These are phyloP conservation scores for Gryganskiella cystojenkinii DNA, from an alignment of 192 early-diverging fungal species.

Conservation along the genomic window DNA sequence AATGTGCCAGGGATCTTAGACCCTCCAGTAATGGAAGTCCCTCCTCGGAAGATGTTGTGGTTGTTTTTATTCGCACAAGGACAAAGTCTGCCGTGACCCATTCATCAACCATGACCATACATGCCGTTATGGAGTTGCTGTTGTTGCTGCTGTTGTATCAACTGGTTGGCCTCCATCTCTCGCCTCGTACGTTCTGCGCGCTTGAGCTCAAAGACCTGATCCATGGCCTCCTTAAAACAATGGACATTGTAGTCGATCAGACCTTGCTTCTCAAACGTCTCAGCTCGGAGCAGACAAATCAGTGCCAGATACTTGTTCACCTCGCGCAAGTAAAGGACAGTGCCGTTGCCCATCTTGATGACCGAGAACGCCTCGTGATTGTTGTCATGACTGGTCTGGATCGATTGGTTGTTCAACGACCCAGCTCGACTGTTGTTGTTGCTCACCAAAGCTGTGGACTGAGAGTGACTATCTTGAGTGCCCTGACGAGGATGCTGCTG, in stretches of 20 bases:
- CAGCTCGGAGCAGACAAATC: constrained; percentile 81
- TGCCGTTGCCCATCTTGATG: constrained; percentile 83
- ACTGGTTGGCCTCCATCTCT: constrained; percentile 44
- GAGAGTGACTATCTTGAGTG: constrained; percentile 11
- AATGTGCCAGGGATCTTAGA: neutral
- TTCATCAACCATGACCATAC: constrained; percentile 37
- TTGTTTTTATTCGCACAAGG: neutral
- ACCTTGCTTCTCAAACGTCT: constrained; percentile 86
- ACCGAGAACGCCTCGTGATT: constrained; percentile 69
- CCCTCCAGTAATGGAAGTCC: too few relatives aligned
- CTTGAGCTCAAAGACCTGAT: constrained; percentile 79
- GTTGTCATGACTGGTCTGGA: constrained; percentile 40
- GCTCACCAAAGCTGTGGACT: constrained; percentile 18
- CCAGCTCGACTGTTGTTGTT: constrained; percentile 23
- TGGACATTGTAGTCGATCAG: constrained; percentile 91
- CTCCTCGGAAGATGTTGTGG: too few relatives aligned
- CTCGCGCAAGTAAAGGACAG: constrained; percentile 80
- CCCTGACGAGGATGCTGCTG: constrained; percentile 2
- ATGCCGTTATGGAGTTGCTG: constrained; percentile 39
- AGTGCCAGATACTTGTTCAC: constrained; percentile 83
- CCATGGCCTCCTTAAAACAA: constrained; percentile 82
- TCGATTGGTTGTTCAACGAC: constrained; percentile 30
- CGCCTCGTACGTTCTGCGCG: constrained; percentile 44
- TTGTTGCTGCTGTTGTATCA: constrained; percentile 31
- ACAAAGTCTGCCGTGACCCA: neutral